Base-by-base conservation (phyloP, 371 early-diverging fungal species). In the Mucor racemosus region DNA sequence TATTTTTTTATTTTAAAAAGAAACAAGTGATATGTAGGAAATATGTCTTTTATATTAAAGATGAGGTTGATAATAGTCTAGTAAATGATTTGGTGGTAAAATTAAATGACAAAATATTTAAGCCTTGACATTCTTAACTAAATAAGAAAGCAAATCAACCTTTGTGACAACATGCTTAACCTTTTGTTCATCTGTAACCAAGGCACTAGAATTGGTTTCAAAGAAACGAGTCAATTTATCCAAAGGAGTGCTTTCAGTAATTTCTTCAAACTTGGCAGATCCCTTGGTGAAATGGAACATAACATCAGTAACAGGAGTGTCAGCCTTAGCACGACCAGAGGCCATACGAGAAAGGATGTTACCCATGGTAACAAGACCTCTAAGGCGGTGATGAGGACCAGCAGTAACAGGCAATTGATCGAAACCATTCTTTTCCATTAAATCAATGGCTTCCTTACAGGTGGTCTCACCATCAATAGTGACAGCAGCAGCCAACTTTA, bases 341-440 rank as follows among this genome's bases (percentile, higher is more conserved):
- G 94, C 85, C 58, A 97, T 80, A 55, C 94, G 91, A 33, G 73
- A 72, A 6, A 97, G 86, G 44, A 95, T 78, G 79, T 95, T 92
- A 53, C 97, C 94, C 67, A 96, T 84, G 19, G 96, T 96, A 38
- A 96, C 88, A 59, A 96, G 78, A 26, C 97, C 97, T 48, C 88
- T 88, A 26, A 96, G 77, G 35, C 85, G 78, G 17, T 85, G 81
- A 40, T 78, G 77, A 66, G 77, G 82, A 59, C 85, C 68, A 13
- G 88, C 79, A 26, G 94, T 92, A 11, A 97, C 97, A 7, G 98
- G 98, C 33, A 97, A 82, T 80, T 98, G 99, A 81, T 97, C 97
- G 71, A 97, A 97, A 11, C 90, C 94, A 60, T 92, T 90, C 42
- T 82, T 73, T 76, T 95, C 87, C 96, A 97, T 95, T 65, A 95